Percentiles rank a stretch among this genome's conserved stretches.
Conservation (phyloP, 176 grass and related monocot genomes). For the Bromus sterilis region DNA sequence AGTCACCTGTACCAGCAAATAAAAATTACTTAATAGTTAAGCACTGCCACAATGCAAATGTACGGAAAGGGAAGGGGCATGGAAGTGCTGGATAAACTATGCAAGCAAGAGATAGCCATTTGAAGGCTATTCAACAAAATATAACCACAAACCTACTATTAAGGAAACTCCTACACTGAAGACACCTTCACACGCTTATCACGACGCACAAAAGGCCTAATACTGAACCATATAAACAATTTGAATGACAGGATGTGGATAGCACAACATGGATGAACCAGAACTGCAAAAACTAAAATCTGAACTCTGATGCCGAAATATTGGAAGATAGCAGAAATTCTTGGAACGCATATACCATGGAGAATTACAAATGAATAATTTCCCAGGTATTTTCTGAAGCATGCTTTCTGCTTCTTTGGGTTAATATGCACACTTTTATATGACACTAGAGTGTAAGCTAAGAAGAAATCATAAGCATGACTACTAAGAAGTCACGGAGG, state of each 20-base stretch:
- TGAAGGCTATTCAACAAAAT: background rate
- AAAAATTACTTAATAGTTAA: background rate
- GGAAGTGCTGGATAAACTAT: background rate
- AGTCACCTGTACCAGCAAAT: constrained; percentile 60
- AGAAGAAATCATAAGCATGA: background rate
- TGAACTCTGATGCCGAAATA: background rate
- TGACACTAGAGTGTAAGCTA: background rate
- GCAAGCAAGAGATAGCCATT: background rate
- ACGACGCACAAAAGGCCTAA: background rate
- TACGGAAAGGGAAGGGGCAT: background rate
- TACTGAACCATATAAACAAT: background rate
- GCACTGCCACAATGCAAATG: background rate
- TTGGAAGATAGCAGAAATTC: background rate
- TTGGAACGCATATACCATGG: background rate
- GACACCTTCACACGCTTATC: background rate
- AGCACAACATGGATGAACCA: background rate
- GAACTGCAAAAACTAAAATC: background rate
- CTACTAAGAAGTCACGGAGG: background rate
- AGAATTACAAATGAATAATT: background rate
- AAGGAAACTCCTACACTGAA: background rate
- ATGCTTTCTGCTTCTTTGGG: background rate
- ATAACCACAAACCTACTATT: background rate
- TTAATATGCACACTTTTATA: background rate
- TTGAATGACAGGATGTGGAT: background rate
- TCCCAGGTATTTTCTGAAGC: background rate